Conservation (phyloP, 176 grass and related monocot species). For the Cenchrus americanus region DNA sequence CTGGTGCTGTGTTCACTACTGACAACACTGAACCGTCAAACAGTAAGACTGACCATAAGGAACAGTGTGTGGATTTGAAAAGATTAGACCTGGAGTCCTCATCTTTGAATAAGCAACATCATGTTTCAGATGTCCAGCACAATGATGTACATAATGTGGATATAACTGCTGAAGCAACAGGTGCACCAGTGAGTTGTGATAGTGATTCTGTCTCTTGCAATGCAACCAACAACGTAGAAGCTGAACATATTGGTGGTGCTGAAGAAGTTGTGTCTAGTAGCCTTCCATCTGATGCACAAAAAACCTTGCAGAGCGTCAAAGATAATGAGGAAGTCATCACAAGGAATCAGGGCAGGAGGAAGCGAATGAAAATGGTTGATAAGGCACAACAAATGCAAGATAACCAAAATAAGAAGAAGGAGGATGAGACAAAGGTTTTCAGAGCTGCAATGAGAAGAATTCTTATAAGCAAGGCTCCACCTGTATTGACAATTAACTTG, state of each 20-base stretch:
- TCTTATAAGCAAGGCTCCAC: constrained; percentile 72
- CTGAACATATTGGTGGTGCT: constrained; percentile 43
- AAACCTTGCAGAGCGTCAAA: constrained; percentile 19
- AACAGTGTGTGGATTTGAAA: constrained; percentile 41
- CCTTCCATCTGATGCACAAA: constrained; percentile 51
- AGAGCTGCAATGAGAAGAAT: constrained; percentile 91
- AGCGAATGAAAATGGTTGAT: constrained; percentile 49
- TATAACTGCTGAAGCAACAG: constrained; percentile 33
- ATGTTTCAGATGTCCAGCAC: constrained; percentile 31
- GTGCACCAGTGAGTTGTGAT: constrained; percentile 41
- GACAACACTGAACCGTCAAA: constrained; percentile 42
- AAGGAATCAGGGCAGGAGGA: constrained; percentile 45
- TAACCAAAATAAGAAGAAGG: constrained; percentile 49
- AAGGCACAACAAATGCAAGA: constrained; percentile 42
- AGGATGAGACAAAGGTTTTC: constrained; percentile 61
- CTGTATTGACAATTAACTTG: constrained; percentile 83
- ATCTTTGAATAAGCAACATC: constrained; percentile 44
- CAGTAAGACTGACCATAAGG: constrained; percentile 26
- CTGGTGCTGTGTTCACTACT: neutral
- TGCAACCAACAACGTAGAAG: constrained; percentile 42
- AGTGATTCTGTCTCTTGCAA: constrained; percentile 43
- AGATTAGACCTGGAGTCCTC: constrained; percentile 36
- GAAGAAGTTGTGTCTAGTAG: constrained; percentile 43
- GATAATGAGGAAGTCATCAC: constrained; percentile 52
- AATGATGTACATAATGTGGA: constrained; percentile 49